phyloP scores from a whole-genome alignment of 306 rosid genomes.

The Betula pendula region DNA sequence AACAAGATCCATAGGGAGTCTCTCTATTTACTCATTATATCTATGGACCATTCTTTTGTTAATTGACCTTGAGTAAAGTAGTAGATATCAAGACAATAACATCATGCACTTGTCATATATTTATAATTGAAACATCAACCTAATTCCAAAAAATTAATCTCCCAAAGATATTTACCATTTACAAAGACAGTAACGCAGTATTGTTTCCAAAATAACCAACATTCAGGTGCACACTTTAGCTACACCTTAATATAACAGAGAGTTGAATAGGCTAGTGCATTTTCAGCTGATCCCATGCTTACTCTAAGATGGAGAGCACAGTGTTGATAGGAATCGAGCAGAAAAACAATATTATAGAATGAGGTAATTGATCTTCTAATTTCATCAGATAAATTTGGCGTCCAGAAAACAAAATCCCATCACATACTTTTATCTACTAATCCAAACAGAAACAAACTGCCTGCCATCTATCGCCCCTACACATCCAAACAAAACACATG shows the following conservation, averaged over 20 bases:
- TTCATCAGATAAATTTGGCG: background rate
- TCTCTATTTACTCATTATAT: background rate
- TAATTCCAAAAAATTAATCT: background rate
- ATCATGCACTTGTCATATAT: too few species aligned
- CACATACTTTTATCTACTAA: background rate
- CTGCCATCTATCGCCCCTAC: background rate
- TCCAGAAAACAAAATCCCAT: background rate
- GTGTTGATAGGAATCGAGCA: background rate
- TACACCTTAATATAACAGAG: background rate
- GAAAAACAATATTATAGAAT: background rate
- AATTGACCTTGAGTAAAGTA: too few species aligned
- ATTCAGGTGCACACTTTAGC: background rate
- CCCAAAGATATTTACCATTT: background rate
- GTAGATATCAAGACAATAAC: too few species aligned
- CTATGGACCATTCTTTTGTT: background rate
- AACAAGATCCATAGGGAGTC: background rate
- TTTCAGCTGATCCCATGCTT: background rate
- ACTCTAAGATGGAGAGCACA: background rate
- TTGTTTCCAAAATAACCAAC: background rate
- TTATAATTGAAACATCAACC: too few species aligned
- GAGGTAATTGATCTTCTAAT: background rate
- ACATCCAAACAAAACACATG: background rate
- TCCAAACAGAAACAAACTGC: background rate
- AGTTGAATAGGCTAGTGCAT: background rate
- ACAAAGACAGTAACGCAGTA: background rate